Conservation (phyloP, 352 stramenopile genomes). For the Halophytophthora polymorphica region DNA sequence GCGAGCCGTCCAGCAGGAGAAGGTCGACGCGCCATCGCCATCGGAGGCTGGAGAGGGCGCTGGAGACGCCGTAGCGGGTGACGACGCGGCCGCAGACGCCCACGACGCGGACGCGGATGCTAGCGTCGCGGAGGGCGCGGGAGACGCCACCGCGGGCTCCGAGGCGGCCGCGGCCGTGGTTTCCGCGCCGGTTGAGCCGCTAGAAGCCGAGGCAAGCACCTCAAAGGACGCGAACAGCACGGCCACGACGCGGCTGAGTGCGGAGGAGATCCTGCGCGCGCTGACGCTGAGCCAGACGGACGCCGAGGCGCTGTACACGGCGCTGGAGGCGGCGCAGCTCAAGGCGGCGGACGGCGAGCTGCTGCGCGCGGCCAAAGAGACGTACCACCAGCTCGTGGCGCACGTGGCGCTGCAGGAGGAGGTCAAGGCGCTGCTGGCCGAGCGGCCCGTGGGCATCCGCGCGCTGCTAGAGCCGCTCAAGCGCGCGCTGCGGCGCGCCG, state of each 20-base stretch:
- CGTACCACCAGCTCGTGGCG: slow-evolving; percentile 68
- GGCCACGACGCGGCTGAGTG: slow-evolving; percentile 15
- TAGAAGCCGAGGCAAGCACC: too few relatives aligned
- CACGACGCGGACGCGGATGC: neutral
- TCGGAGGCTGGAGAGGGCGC: neutral
- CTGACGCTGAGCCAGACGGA: slow-evolving; percentile 65
- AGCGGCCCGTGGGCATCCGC: slow-evolving; percentile 67
- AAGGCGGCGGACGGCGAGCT: slow-evolving; percentile 50
- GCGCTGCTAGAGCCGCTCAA: slow-evolving; percentile 68
- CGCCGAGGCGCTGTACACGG: slow-evolving; percentile 73
- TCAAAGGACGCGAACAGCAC: slow-evolving; percentile 6
- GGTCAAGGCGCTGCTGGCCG: slow-evolving; percentile 67
- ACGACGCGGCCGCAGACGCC: slow-evolving; percentile 3
- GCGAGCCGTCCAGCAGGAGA: neutral
- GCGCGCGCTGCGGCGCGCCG: slow-evolving; percentile 43
- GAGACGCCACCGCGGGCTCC: too few relatives aligned
- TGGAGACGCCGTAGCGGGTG: neutral
- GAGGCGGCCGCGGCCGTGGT: too few relatives aligned
- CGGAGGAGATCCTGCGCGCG: slow-evolving; percentile 40
- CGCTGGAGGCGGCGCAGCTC: too few relatives aligned
- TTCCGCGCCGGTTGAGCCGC: too few relatives aligned
- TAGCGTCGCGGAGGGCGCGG: too few relatives aligned
- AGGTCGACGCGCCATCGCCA: neutral
- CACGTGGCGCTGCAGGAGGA: slow-evolving; percentile 75
- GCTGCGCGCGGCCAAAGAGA: slow-evolving; percentile 46